A percentile compares a stretch with the other conserved stretches of the same genome.
Evolutionary conservation across 148 eudicot species (phyloP).

Genomic region (Silene latifolia): DNA sequence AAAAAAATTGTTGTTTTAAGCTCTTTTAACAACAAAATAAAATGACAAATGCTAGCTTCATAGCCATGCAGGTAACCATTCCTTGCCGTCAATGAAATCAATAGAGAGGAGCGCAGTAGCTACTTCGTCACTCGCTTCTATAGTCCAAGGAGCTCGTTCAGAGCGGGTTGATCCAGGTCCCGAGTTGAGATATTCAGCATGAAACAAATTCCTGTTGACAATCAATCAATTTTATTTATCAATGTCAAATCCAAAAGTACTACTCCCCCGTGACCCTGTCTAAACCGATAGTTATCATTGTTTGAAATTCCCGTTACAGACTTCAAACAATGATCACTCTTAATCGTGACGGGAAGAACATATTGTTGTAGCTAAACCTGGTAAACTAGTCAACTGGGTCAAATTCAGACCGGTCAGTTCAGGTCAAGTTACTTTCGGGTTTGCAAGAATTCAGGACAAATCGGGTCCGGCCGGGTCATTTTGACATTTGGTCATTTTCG

Average conservation of each 20-base stretch:
- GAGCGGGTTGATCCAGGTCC: slow-evolving; percentile 67
- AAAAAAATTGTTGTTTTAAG: not conserved
- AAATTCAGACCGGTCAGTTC: too few relatives aligned
- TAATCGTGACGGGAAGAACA: too few relatives aligned
- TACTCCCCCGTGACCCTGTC: too few relatives aligned
- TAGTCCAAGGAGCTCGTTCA: slow-evolving; percentile 53
- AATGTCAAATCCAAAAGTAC: not conserved
- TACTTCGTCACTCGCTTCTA: slow-evolving; percentile 38
- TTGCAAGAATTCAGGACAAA: too few relatives aligned
- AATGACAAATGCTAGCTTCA: not conserved
- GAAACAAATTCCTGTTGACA: slow-evolving; percentile 51
- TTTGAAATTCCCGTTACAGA: too few relatives aligned
- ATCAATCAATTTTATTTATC: not conserved
- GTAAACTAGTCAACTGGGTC: too few relatives aligned
- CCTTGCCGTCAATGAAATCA: slow-evolving; percentile 60
- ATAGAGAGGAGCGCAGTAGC: slow-evolving; percentile 48
- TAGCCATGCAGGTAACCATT: slow-evolving; percentile 63
- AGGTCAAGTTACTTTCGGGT: too few relatives aligned
- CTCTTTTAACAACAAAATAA: not conserved
- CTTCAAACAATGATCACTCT: not conserved
- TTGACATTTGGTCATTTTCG: too few relatives aligned
- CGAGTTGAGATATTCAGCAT: slow-evolving; percentile 55
- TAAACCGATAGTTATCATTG: too few relatives aligned
- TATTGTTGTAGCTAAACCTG: not conserved
- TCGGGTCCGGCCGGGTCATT: too few relatives aligned